Evolutionary conservation across 306 rosid genomes (phyloP), one percentile per base, ranked within the genome.

Genomic region (Rosa lucieae): DNA sequence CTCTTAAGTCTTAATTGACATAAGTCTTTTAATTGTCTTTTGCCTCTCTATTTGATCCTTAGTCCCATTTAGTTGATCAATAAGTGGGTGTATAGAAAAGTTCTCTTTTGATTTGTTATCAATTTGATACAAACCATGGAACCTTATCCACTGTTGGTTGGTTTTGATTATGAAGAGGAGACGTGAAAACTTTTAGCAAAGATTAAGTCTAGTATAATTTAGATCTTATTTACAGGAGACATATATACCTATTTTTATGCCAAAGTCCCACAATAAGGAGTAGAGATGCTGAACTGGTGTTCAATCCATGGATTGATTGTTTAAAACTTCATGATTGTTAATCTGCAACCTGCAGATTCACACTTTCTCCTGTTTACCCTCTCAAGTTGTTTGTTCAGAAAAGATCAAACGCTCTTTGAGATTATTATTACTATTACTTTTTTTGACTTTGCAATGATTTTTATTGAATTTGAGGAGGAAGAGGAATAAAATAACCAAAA

Each of bases 41-140:
- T 70, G 40, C 58, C 8, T 46, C 73, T 40, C 74, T 69, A 6
- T 59, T 23, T 73, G 77, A 35, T 53, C 49, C 77, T 73, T 52
- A 5, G 6, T n/a, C 6, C 10, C 42, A 29, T 20, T 23, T 47
- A 13, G 21, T 12, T 23, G n/a, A 47, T 42, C 21, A 23, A 47
- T 70, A 47, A 47, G 26, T 47, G 29, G 12, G 14, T 46, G 10
- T 12, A 44, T 49, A 17, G 9, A 72, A 5, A 71, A 48, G 62
- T 49, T 72, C 23, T 32, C 43, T 52, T 49, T 18, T 32, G 5
- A 72, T 17, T 29, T 46, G 48, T 2, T 71, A 8, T 48, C 61
- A 68, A 71, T 48, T 71, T 6, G 66, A 8, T 49, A 72, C 10
- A 8, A 29, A 48, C 61, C 21, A 9, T 32, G 49, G 55, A 72